phyloP scores from a whole-genome alignment of 2,329 filamentous ascomycete genomes.

The Alternaria metachromatica region DNA sequence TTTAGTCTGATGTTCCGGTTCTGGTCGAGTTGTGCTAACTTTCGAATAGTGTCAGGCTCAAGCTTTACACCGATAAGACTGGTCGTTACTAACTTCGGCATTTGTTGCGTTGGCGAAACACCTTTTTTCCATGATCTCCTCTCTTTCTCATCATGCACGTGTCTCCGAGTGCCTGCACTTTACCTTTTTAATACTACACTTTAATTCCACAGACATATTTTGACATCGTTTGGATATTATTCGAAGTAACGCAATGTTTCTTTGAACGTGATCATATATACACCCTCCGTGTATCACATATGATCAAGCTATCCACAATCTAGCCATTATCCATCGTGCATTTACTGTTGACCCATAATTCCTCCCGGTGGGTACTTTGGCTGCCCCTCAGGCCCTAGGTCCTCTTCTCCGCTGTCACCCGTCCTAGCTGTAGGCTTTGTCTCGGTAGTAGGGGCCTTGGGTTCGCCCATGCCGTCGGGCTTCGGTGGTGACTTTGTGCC shows the following conservation, averaged over 20 bases:
- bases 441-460: constrained; percentile 19
- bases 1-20: not conserved
- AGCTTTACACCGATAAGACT: constrained; percentile 41
- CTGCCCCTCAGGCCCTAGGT: constrained; percentile 14
- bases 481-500: constrained; percentile 29
- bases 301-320: not conserved
- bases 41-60: constrained; percentile 45
- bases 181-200: too few species aligned
- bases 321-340: too few species aligned
- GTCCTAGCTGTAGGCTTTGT: constrained; percentile 17
- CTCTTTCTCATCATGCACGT: too few species aligned
- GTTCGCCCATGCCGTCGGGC: constrained; percentile 27
- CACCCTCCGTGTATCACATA: accelerated
- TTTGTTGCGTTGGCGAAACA: accelerated
- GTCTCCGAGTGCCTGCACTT: too few species aligned
- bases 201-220: too few species aligned
- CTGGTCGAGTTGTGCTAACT: not conserved
- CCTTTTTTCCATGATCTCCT: not conserved
- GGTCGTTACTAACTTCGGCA: not conserved
- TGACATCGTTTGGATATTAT: not conserved
- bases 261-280: not conserved
- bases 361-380: constrained; percentile 6
- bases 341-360: constrained; percentile 1
- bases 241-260: not conserved
- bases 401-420: constrained; percentile 24